Base-by-base conservation (phyloP, 805 yeast species). In the Saturnispora gosingensis region DNA sequence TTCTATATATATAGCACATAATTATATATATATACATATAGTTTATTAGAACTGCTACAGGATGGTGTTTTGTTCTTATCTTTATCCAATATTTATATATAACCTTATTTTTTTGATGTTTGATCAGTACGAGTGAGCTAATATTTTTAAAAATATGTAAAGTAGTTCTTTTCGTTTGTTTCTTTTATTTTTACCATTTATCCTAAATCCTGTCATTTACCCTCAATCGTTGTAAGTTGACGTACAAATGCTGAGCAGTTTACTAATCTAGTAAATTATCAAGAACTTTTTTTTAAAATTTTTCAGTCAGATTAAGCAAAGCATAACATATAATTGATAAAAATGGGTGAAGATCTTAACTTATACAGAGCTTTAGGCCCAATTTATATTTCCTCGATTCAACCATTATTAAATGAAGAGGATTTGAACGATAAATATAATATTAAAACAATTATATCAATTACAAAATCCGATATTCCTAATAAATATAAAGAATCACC, bases 381-480 rank as follows among this genome's bases (percentile, higher is more conserved):
- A 8, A 75, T 91, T 2, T 86, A 81, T 67, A 66, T 91, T 15
- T 89, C 96, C 4, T 80, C 93, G 0, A 70, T 83, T 20, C 78
- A 77, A 48, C 85, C 96, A 0, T 68, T 89, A 22, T 68, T 75
- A 15, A 74, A 78, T 3, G 75, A 69, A 42, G 66, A 72, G 13
- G 80, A 84, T 43, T 66, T 87, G 43, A 67, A 66, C 30, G 70
- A 71, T 22, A 72, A 77, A 22, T 68, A 74, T 57, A 76, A 78
- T 9, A 82, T 93, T 43, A 76, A 88, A 0, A 88, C 85, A 61
- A 78, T 93, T 10, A 64, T 91, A 22, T 83, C 96, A 0, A 76
- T 83, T 0, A 67, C 88, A 20, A 78, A 80, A 45, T 88, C 88
- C 13, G 73, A 72, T 11, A 69, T 86, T 11, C 85, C 90, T 3